phyloP scores from a whole-genome alignment of 2,329 filamentous ascomycete species.

The Colletotrichum siamense region DNA sequence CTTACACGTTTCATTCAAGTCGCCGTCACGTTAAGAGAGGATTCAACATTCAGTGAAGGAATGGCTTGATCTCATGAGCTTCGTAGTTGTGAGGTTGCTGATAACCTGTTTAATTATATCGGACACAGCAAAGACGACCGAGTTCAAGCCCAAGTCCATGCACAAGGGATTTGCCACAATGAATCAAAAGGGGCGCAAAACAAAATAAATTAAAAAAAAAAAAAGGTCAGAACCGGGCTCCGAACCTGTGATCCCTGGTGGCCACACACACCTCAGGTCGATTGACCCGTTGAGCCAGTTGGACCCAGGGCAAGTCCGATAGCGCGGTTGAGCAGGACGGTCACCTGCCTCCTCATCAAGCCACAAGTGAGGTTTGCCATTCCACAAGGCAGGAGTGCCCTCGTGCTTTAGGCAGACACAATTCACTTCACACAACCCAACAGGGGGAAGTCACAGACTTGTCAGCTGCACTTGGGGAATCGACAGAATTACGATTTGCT shows the following conservation, averaged over 20 bases:
- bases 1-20: no score
- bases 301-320: background rate
- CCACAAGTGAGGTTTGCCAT: background rate
- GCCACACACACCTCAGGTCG: background rate
- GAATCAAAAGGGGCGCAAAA: no score
- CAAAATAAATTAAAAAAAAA: no score
- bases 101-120: no score
- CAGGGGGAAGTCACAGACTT: background rate
- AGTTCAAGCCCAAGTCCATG: no score
- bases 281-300: background rate
- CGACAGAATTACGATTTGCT: background rate
- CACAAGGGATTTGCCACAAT: no score
- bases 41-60: no score
- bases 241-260: background rate
- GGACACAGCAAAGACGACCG: no score
- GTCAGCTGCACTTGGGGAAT: background rate
- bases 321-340: background rate
- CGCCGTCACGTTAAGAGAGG: no score
- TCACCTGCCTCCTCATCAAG: background rate
- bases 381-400: fast-evolving
- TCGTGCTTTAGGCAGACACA: background rate
- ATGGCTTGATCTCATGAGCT: no score
- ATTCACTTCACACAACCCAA: background rate
- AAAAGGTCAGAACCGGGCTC: background rate
- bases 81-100: no score